Evolutionary conservation across 345 rosid species (phyloP).

Genomic region (Brassica nigra): DNA sequence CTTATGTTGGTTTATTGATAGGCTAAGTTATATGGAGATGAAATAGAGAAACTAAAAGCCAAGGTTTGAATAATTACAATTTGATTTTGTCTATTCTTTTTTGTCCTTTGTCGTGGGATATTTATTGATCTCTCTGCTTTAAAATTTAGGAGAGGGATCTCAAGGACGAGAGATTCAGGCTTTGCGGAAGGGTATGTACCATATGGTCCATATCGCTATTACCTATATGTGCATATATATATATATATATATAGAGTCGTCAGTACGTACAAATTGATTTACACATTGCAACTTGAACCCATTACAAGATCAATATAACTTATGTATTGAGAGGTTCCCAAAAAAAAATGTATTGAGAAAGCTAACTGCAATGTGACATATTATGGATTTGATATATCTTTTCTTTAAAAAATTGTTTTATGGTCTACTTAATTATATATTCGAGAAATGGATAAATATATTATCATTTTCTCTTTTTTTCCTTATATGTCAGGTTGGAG

Average conservation of each 20-base stretch:
- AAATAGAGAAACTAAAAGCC: conserved; percentile 48
- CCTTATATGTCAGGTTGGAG: background rate
- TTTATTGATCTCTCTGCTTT: background rate
- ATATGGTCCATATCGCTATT: conserved; percentile 13
- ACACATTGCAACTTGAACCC: conserved; percentile 13
- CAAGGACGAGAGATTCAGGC: conserved; percentile 51
- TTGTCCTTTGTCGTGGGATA: background rate
- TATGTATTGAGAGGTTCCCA: background rate
- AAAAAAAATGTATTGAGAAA: background rate
- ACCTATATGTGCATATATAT: background rate
- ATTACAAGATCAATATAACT: background rate
- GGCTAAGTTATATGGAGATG: conserved; percentile 51
- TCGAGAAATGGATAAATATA: too few species aligned
- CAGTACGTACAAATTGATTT: background rate
- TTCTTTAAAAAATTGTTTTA: background rate
- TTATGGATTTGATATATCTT: background rate
- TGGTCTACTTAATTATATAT: background rate
- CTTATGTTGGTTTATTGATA: conserved; percentile 32
- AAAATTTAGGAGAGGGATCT: conserved; percentile 50
- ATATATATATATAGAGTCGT: background rate
- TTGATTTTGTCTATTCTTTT: background rate
- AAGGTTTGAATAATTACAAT: conserved; percentile 40
- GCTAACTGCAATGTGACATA: background rate
- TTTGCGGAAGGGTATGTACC: conserved; percentile 45
- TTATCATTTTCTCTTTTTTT: background rate